Base-by-base conservation (phyloP, 1,284 basidiomycete species). In the Sanguinoderma infundibulare region DNA sequence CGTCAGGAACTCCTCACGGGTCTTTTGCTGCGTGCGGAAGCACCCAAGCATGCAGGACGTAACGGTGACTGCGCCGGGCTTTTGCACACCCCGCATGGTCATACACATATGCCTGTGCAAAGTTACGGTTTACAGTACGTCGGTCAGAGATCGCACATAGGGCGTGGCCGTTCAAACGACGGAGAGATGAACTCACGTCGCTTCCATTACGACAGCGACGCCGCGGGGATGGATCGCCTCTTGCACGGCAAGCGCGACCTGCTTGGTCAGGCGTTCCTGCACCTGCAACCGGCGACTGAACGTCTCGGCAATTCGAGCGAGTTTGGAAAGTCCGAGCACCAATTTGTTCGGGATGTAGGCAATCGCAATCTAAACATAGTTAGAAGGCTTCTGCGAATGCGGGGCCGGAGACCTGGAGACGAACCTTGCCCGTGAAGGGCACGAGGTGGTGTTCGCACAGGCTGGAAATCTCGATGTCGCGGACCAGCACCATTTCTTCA, bases 31-130 rank as follows among this genome's bases (percentile, higher is more conserved):
- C 14, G 94, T 92, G 58, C 98, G 87, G 85, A 99, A 99, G 72
- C 95, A 98, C 12, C 98, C 98, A 57, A 98, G 82, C 98, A 99
- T 99, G 69, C 96, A 98, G n/a, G 94, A 96, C 1, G 98, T 99
- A 35, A 98, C 93, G 0, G 98, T 99, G 22, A 92, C 87, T 7
- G 97, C 87, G 30, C 98, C 97, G 2, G 97, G 97, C 78, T 99
- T 99, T 78, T 99, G 98, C 1, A 99, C 98, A 42, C 98, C 98
- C 61, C 98, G 90, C 96, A 99, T 99, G 1, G 96, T 96, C 98
- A 99, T 99, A 75, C 98, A 99, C 79, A 99, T 86, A 79, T 99
- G 98, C 40, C 96, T 97, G 72, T 5, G 57, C 17, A 34, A 22
- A 36, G 32, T 58, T 53, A 64, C 4, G 17, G 9, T 32, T 58